Conservation (phyloP, 805 yeast species). For the Metschnikowia peoriensis region DNA sequence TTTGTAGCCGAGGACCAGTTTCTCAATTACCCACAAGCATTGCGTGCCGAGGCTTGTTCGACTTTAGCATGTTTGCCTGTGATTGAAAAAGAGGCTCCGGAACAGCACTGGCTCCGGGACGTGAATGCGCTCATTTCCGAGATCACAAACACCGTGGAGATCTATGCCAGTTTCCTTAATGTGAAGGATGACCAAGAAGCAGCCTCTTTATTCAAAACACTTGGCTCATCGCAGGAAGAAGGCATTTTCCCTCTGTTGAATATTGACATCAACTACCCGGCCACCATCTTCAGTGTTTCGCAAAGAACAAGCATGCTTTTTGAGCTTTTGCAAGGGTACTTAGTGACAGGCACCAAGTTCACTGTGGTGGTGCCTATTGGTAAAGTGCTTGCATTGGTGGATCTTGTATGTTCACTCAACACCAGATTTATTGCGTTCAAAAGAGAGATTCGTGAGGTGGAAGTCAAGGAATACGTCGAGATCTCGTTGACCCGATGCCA, state of each 20-base stretch:
- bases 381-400: slow-evolving; percentile 47
- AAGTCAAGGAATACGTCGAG: slow-evolving; percentile 43
- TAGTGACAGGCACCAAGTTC: slow-evolving; percentile 51
- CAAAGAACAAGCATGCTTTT: slow-evolving; percentile 49
- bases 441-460: slow-evolving; percentile 56
- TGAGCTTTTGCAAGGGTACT: slow-evolving; percentile 38
- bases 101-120: slow-evolving; percentile 45
- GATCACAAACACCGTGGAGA: slow-evolving; percentile 49
- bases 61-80: slow-evolving; percentile 57
- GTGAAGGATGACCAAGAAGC: slow-evolving; percentile 55
- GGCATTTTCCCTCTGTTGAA: slow-evolving; percentile 45
- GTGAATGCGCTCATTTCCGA: slow-evolving; percentile 51
- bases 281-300: slow-evolving; percentile 50
- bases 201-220: slow-evolving; percentile 33
- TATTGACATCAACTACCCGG: slow-evolving; percentile 59
- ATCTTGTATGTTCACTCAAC: slow-evolving; percentile 55
- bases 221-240: slow-evolving; percentile 23
- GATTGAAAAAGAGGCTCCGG: slow-evolving; percentile 52
- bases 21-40: slow-evolving; percentile 36
- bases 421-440: slow-evolving; percentile 53
- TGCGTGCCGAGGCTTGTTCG: slow-evolving; percentile 44
- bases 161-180: slow-evolving; percentile 60
- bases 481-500: slow-evolving; percentile 47
- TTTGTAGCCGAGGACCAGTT: slow-evolving; percentile 35
- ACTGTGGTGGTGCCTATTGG: slow-evolving; percentile 67